Conservation (phyloP, 208 protist species). For the Trypanosoma avium region DNA sequence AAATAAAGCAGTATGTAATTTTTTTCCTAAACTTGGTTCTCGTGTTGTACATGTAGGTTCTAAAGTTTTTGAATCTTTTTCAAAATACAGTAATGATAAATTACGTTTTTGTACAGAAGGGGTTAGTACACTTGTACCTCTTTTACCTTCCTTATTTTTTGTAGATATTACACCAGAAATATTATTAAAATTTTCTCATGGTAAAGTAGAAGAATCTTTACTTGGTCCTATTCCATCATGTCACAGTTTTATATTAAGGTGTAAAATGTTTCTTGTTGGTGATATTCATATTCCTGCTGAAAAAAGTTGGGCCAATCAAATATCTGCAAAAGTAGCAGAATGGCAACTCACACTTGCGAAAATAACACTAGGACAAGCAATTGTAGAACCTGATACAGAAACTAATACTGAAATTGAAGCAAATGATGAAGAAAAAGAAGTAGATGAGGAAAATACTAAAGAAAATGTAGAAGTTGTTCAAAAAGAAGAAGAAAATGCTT, state of each 20-base stretch:
- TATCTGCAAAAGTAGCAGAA: conserved; percentile 57
- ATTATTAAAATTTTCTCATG: conserved; percentile 37
- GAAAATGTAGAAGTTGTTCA: neutral
- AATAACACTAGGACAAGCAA: conserved; percentile 41
- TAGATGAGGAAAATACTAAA: neutral
- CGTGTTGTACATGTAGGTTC: conserved; percentile 77
- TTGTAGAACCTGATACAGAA: conserved; percentile 25
- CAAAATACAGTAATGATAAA: conserved; percentile 82
- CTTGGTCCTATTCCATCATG: conserved; percentile 26
- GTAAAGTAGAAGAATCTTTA: neutral
- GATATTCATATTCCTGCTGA: conserved; percentile 55
- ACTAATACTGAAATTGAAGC: conserved; percentile 8
- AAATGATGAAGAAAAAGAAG: neutral
- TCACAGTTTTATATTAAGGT: conserved; percentile 53
- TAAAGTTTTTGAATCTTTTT: conserved; percentile 82
- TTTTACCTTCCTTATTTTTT: conserved; percentile 54
- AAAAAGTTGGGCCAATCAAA: conserved; percentile 46
- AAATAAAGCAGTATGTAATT: conserved; percentile 38
- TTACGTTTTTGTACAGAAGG: conserved; percentile 77
- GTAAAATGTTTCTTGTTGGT: conserved; percentile 41
- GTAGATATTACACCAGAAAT: conserved; percentile 43
- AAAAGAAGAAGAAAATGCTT: neutral
- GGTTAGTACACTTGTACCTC: conserved; percentile 42
- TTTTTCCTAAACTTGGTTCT: conserved; percentile 54
- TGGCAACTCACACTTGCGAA: conserved; percentile 72